Evolutionary conservation across 2,329 filamentous ascomycete genomes (phyloP).

Genomic region (Harringtonia lauricola): DNA sequence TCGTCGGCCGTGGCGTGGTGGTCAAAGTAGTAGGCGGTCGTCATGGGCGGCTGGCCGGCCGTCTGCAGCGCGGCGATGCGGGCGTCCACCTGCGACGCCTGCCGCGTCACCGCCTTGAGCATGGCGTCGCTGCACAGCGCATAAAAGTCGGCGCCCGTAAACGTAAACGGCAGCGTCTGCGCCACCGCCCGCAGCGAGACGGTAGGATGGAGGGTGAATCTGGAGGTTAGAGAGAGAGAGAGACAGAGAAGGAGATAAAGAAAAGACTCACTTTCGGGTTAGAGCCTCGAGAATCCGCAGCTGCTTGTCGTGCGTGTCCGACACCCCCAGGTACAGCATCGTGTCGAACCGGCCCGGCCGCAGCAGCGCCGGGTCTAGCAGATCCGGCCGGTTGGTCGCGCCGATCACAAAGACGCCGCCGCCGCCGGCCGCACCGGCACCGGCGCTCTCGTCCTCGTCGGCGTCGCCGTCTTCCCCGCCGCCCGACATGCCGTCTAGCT

Average conservation of each 20-base stretch:
- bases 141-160: conserved; percentile 95
- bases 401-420: conserved; percentile 95
- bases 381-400: conserved; percentile 87
- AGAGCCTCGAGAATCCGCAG: conserved; percentile 86
- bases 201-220: conserved; percentile 73
- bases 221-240: conserved; percentile 21
- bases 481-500: conserved; percentile 88
- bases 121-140: conserved; percentile 95
- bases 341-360: conserved; percentile 93
- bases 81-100: conserved; percentile 71
- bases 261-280: conserved; percentile 70
- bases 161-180: conserved; percentile 77
- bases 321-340: conserved; percentile 94
- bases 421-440: conserved; percentile 55
- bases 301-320: conserved; percentile 94
- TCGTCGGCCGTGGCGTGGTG: conserved; percentile 77
- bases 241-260: neutral
- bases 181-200: conserved; percentile 69
- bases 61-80: conserved; percentile 58
- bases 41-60: conserved; percentile 35
- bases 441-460: conserved; percentile 1
- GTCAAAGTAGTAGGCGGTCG: conserved; percentile 92
- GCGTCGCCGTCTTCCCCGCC: neutral
- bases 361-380: conserved; percentile 81
- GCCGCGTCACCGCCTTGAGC: conserved; percentile 94